Conservation (phyloP, 768 basidiomycete species). For the Tephrocybe sp. region DNA sequence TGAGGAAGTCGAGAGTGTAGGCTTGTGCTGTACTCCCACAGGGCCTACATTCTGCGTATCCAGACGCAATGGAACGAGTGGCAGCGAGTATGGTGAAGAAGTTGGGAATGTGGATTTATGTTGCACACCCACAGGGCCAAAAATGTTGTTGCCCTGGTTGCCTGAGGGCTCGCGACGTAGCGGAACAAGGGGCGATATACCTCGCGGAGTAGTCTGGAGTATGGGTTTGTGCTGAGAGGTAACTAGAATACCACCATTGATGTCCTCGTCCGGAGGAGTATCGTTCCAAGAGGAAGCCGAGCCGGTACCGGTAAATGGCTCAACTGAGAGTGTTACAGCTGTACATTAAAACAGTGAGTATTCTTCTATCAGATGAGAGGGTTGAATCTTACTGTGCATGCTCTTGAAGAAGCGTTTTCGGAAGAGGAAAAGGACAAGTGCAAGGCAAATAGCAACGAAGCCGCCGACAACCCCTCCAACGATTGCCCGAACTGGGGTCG, state of each 20-base stretch:
- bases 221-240: too few species aligned
- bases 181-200: too few species aligned
- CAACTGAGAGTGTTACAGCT: neutral
- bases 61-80: too few species aligned
- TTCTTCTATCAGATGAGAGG: too few species aligned
- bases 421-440: neutral
- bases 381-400: too few species aligned
- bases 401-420: neutral
- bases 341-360: neutral
- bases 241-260: neutral
- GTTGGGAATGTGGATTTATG: too few species aligned
- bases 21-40: neutral
- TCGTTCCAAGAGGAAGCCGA: neutral
- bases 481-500: conserved; percentile 3
- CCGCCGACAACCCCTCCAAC: conserved; percentile 8
- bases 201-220: too few species aligned
- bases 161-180: too few species aligned
- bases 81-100: too few species aligned
- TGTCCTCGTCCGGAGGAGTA: neutral
- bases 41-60: too few species aligned
- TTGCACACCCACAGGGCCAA: too few species aligned
- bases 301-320: neutral
- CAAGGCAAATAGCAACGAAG: neutral
- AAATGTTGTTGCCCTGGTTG: too few species aligned
- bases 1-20: neutral